A percentile compares a stretch with the other conserved stretches of the same genome.
Evolutionary conservation across 345 rosid species (phyloP).

Genomic region (Salix caprea): DNA sequence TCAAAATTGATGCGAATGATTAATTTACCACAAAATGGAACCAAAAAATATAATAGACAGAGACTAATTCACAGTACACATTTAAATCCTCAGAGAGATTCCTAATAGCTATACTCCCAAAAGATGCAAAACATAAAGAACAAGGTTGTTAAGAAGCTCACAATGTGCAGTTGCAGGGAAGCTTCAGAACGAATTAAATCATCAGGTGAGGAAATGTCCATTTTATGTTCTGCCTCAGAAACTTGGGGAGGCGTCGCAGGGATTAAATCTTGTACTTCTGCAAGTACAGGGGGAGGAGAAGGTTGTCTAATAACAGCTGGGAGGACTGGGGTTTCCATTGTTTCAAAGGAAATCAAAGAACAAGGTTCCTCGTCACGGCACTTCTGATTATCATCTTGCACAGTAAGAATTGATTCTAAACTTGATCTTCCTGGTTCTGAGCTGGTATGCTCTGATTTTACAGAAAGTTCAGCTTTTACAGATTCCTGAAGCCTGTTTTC

Average conservation of each 20-base stretch:
- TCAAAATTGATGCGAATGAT: neutral
- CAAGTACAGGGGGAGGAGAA: conserved; percentile 91
- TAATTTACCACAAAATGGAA: neutral
- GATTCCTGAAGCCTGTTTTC: conserved; percentile 40
- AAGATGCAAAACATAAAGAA: neutral
- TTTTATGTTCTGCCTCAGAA: conserved; percentile 37
- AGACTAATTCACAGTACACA: neutral
- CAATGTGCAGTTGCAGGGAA: conserved; percentile 89
- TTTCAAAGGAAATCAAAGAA: conserved; percentile 88
- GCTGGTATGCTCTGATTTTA: conserved; percentile 13
- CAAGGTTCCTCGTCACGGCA: conserved; percentile 47
- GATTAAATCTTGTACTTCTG: conserved; percentile 82
- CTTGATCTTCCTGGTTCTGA: conserved; percentile 44
- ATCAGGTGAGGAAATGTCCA: conserved; percentile 52
- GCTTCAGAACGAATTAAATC: conserved; percentile 50
- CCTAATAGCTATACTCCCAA: neutral
- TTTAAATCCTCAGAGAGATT: neutral
- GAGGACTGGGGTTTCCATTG: conserved; percentile 44
- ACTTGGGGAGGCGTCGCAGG: conserved; percentile 47
- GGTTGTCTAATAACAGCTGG: conserved; percentile 67
- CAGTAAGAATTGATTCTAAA: conserved; percentile 26
- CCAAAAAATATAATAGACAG: neutral
- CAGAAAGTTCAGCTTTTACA: conserved; percentile 1
- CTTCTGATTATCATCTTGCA: conserved; percentile 33
- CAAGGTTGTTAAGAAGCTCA: conserved; percentile 36